These are phyloP conservation scores for Vaccinium darrowii DNA, from an alignment of 148 eudicot genomes.

Conservation along the genomic window DNA sequence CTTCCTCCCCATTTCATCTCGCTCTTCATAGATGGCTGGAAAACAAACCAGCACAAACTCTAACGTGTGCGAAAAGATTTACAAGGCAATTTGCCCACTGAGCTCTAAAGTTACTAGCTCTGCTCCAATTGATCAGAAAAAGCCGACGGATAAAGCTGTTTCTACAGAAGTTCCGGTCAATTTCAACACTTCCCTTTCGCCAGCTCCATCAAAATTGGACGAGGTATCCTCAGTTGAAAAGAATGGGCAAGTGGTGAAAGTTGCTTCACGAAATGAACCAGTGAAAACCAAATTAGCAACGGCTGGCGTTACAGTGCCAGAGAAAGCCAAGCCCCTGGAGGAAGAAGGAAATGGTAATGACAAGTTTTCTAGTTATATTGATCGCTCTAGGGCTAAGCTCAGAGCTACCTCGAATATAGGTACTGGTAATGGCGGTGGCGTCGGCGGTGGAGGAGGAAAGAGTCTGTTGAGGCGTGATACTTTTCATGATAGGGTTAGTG, in stretches of 20 bases:
- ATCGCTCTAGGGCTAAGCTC: constrained; percentile 22
- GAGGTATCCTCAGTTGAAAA: background rate
- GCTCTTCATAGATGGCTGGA: constrained; percentile 21
- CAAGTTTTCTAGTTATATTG: constrained; percentile 30
- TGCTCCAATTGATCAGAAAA: constrained; percentile 1
- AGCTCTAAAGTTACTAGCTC: background rate
- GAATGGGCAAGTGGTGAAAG: constrained; percentile 3
- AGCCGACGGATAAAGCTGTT: background rate
- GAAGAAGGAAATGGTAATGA: background rate
- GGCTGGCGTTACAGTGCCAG: background rate
- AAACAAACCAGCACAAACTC: constrained; percentile 17
- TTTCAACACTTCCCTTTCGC: constrained; percentile 1
- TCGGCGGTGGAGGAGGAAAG: background rate
- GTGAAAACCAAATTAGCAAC: background rate
- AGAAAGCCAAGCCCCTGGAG: constrained; percentile 13
- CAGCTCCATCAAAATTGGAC: background rate
- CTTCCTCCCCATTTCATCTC: background rate
- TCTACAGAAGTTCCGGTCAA: constrained; percentile 10
- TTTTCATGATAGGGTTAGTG: constrained; percentile 28
- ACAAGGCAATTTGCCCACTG: constrained; percentile 13
- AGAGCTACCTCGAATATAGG: constrained; percentile 26
- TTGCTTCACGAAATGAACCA: background rate
- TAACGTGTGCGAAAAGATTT: constrained; percentile 21
- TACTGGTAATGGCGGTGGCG: background rate
- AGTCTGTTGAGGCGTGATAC: constrained; percentile 26